Percentiles rank a stretch among this genome's conserved stretches.
Conservation (phyloP, 2,329 filamentous ascomycete genomes). For the Penicillium sp. region DNA sequence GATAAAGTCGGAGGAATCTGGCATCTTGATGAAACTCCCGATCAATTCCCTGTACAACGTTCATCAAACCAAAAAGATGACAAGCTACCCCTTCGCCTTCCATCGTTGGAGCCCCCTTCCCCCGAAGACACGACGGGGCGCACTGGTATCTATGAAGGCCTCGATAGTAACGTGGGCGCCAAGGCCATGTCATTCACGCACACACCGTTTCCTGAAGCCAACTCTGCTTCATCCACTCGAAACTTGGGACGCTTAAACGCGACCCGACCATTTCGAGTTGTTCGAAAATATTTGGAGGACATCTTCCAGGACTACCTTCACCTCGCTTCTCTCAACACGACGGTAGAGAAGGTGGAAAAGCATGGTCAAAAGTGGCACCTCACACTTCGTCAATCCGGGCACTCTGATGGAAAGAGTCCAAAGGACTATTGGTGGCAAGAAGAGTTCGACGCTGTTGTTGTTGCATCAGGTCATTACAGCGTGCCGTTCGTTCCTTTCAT, state of each 20-base stretch:
- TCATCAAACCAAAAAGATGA: not conserved
- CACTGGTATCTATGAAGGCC: conserved; percentile 24
- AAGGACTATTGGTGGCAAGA: conserved; percentile 42
- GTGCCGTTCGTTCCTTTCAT: conserved; percentile 44
- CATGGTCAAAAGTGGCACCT: conserved; percentile 30
- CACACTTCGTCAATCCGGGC: conserved; percentile 25
- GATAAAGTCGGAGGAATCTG: conserved; percentile 34
- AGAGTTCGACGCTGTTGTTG: conserved; percentile 44
- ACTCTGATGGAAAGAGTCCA: conserved; percentile 6
- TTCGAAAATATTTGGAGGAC: conserved; percentile 26
- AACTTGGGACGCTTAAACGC: conserved; percentile 24
- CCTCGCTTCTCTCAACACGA: conserved; percentile 33
- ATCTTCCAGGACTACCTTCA: conserved; percentile 29
- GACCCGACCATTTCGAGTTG: conserved; percentile 25
- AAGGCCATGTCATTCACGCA: conserved; percentile 31
- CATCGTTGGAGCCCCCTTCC: conserved; percentile 15
- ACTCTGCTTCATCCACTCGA: conserved; percentile 24
- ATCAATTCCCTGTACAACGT: conserved; percentile 21
- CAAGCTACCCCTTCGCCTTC: conserved; percentile 19
- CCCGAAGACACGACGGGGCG: conserved; percentile 25
- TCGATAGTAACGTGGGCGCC: conserved; percentile 32
- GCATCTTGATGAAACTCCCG: conserved; percentile 30
- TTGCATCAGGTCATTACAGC: conserved; percentile 46
- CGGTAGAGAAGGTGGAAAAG: conserved; percentile 30
- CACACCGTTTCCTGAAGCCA: conserved; percentile 24